Conservation (phyloP, 2,329 filamentous ascomycete genomes). For the Cladosporium sp. region DNA sequence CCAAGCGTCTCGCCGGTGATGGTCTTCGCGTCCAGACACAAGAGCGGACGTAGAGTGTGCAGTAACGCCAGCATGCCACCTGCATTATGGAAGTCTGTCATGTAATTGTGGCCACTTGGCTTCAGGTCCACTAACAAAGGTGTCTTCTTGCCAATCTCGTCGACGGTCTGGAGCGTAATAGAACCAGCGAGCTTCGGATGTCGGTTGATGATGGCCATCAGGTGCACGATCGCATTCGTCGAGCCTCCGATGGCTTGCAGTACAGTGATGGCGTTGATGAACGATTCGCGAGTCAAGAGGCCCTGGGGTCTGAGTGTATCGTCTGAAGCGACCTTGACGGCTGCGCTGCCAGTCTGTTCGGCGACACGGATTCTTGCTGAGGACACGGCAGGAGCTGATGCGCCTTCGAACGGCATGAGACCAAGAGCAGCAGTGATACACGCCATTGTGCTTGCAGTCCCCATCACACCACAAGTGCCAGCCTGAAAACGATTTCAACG, state of each 20-base stretch:
- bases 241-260: slow-evolving; percentile 50
- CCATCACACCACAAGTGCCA: slow-evolving; percentile 61
- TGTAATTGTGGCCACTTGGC: slow-evolving; percentile 56
- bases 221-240: slow-evolving; percentile 48
- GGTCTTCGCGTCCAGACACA: slow-evolving; percentile 50
- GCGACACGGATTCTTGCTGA: slow-evolving; percentile 55
- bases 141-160: slow-evolving; percentile 51
- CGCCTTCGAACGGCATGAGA: slow-evolving; percentile 56
- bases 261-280: slow-evolving; percentile 50
- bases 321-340: slow-evolving; percentile 46
- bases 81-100: slow-evolving; percentile 58
- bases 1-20: slow-evolving; percentile 53
- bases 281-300: slow-evolving; percentile 51
- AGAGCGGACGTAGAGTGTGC: slow-evolving; percentile 49
- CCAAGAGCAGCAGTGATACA: slow-evolving; percentile 56
- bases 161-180: slow-evolving; percentile 51
- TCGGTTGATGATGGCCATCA: slow-evolving; percentile 52
- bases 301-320: slow-evolving; percentile 44
- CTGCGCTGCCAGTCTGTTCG: slow-evolving; percentile 55
- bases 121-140: slow-evolving; percentile 56
- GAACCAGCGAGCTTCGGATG: slow-evolving; percentile 51
- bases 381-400: slow-evolving; percentile 57
- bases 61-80: slow-evolving; percentile 54
- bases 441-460: slow-evolving; percentile 60
- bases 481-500: slow-evolving; percentile 21